These are phyloP conservation scores for Mycena citricolor DNA, from an alignment of 1,284 basidiomycete genomes.

Conservation along the genomic window DNA sequence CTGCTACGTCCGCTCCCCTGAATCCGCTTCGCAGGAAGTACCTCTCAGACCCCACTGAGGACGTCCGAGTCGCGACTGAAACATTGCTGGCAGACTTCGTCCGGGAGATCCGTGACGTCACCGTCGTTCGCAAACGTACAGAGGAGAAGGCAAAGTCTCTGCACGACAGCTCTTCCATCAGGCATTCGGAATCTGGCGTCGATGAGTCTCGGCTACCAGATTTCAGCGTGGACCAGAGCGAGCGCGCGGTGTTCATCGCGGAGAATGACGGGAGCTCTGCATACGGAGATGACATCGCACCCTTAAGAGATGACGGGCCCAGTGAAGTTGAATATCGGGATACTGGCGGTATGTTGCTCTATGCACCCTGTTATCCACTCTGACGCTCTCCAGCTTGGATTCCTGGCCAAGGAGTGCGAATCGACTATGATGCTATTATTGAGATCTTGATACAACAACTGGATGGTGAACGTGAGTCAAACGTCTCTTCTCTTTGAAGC, in stretches of 20 bases:
- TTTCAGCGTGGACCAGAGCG: slow-evolving; percentile 46
- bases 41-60: slow-evolving; percentile 91
- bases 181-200: slow-evolving; percentile 39
- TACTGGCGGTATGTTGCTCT: slow-evolving; percentile 54
- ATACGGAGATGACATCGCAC: slow-evolving; percentile 43
- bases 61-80: slow-evolving; percentile 91
- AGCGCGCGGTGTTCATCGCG: slow-evolving; percentile 51
- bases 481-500: slow-evolving; percentile 3
- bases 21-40: slow-evolving; percentile 67
- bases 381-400: slow-evolving; percentile 65
- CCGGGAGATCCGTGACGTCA: slow-evolving; percentile 88
- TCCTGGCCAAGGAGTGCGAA: slow-evolving; percentile 89
- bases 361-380: slow-evolving; percentile 1
- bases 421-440: slow-evolving; percentile 91
- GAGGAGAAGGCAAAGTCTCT: slow-evolving; percentile 54
- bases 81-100: slow-evolving; percentile 91
- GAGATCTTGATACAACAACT: slow-evolving; percentile 94
- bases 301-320: slow-evolving; percentile 43
- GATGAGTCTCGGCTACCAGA: slow-evolving; percentile 52
- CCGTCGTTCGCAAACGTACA: slow-evolving; percentile 62
- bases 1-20: slow-evolving; percentile 3
- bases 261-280: slow-evolving; percentile 51
- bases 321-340: slow-evolving; percentile 58
- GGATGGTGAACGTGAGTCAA: slow-evolving; percentile 74
- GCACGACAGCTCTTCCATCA: slow-evolving; percentile 36